Conservation (phyloP, 1,139 yeast species). For the Taphrina sp. region DNA sequence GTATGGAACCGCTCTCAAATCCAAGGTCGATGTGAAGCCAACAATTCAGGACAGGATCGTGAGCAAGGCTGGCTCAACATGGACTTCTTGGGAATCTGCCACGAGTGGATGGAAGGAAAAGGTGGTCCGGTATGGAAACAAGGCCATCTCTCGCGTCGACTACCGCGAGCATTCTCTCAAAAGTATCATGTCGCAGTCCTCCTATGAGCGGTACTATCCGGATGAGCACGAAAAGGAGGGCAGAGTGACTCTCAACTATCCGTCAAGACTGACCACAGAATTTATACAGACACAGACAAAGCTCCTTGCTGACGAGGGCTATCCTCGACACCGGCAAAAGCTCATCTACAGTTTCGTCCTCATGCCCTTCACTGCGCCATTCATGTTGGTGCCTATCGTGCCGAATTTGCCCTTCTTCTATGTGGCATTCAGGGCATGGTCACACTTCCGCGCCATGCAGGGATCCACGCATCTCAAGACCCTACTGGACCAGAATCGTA, state of each 20-base stretch:
- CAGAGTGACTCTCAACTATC: slow-evolving; percentile 1
- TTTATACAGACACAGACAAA: neutral
- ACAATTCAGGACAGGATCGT: slow-evolving; percentile 30
- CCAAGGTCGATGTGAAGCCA: slow-evolving; percentile 13
- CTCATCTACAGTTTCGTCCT: slow-evolving; percentile 23
- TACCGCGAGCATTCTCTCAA: slow-evolving; percentile 48
- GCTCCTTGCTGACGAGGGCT: slow-evolving; percentile 16
- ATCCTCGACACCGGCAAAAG: slow-evolving; percentile 31
- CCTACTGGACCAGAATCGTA: slow-evolving; percentile 12
- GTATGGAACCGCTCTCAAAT: slow-evolving; percentile 7
- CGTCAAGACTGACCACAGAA: neutral
- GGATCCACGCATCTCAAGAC: slow-evolving; percentile 17
- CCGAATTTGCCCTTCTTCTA: slow-evolving; percentile 83
- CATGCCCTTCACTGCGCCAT: slow-evolving; percentile 65
- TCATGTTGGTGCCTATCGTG: slow-evolving; percentile 65
- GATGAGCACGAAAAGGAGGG: neutral
- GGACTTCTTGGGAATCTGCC: slow-evolving; percentile 40
- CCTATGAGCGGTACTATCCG: slow-evolving; percentile 24
- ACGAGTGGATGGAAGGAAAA: slow-evolving; percentile 44
- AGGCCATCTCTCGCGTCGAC: slow-evolving; percentile 44
- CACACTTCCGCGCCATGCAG: slow-evolving; percentile 57
- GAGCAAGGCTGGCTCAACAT: slow-evolving; percentile 28
- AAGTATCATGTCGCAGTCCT: slow-evolving; percentile 20
- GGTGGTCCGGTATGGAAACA: slow-evolving; percentile 44
- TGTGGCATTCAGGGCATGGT: slow-evolving; percentile 65